These are phyloP conservation scores for Paramecium tetraurelia DNA, from an alignment of 73 alveolate genomes.

Conservation along the genomic window DNA sequence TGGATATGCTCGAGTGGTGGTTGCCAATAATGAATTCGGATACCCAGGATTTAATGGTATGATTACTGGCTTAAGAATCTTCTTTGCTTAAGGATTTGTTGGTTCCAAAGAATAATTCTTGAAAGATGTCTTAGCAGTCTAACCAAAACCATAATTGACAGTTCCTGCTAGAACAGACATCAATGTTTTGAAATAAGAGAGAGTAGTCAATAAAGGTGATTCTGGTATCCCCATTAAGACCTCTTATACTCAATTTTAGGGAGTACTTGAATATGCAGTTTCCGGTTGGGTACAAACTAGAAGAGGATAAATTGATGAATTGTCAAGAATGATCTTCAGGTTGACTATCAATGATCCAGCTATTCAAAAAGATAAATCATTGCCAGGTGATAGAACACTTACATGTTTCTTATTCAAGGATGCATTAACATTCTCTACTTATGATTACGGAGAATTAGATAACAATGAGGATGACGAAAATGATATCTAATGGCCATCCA, in stretches of 20 bases:
- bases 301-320: conserved; percentile 8
- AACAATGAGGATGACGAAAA: conserved; percentile 21
- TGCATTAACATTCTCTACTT: conserved; percentile 25
- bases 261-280: conserved; percentile 43
- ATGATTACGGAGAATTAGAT: conserved; percentile 42
- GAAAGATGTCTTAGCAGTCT: background rate
- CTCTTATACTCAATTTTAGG: background rate
- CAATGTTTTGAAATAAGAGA: background rate
- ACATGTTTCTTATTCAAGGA: conserved; percentile 1
- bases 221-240: background rate
- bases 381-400: conserved; percentile 36
- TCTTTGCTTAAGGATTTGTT: conserved; percentile 30
- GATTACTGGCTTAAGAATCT: conserved; percentile 24
- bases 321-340: conserved; percentile 14
- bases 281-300: conserved; percentile 38
- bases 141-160: conserved; percentile 2
- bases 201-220: background rate
- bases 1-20: conserved; percentile 37
- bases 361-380: background rate
- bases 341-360: conserved; percentile 16
- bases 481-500: background rate
- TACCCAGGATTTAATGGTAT: conserved; percentile 45
- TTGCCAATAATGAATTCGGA: conserved; percentile 40
- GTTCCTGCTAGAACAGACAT: conserved; percentile 24
- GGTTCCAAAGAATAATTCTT: conserved; percentile 38